A percentile compares a stretch with the other conserved stretches of the same genome.
Evolutionary conservation across 768 basidiomycete species (phyloP).

Genomic region (Porphyrellus cyaneotinctus): DNA sequence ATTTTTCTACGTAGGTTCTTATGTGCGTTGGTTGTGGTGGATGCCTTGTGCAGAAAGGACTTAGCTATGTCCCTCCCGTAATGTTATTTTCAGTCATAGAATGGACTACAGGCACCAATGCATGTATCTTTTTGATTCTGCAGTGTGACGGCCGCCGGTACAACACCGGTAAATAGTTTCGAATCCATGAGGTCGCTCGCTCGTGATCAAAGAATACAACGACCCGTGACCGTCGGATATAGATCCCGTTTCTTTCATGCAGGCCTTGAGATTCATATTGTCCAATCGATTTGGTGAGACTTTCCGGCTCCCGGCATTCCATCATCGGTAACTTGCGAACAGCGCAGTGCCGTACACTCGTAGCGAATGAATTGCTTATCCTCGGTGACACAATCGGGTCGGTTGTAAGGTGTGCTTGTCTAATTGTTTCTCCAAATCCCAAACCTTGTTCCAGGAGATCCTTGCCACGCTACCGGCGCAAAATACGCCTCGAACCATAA

Average conservation of each 20-base stretch:
- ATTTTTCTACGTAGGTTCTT: background rate
- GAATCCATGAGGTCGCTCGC: background rate
- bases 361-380: conserved; percentile 28
- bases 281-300: background rate
- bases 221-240: background rate
- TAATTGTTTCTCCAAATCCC: conserved; percentile 4
- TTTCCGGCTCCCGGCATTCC: conserved; percentile 5
- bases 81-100: conserved; percentile 17
- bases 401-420: conserved; percentile 24
- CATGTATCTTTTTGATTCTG: conserved; percentile 6
- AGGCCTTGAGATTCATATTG: no score
- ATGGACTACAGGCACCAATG: conserved; percentile 16
- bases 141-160: background rate
- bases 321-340: conserved; percentile 12
- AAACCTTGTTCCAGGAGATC: conserved; percentile 20
- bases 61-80: conserved; percentile 20
- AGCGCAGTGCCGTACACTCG: conserved; percentile 12
- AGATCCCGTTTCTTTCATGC: background rate
- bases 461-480: background rate
- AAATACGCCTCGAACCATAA: conserved; percentile 2
- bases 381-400: conserved; percentile 12
- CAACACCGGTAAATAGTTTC: conserved; percentile 12
- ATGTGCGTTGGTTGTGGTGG: conserved; percentile 1
- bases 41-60: conserved; percentile 10
- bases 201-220: background rate